Evolutionary conservation across 1,284 basidiomycete species (phyloP), one percentile per base, ranked within the genome.

Genomic region (Heliocybe sulcata): DNA sequence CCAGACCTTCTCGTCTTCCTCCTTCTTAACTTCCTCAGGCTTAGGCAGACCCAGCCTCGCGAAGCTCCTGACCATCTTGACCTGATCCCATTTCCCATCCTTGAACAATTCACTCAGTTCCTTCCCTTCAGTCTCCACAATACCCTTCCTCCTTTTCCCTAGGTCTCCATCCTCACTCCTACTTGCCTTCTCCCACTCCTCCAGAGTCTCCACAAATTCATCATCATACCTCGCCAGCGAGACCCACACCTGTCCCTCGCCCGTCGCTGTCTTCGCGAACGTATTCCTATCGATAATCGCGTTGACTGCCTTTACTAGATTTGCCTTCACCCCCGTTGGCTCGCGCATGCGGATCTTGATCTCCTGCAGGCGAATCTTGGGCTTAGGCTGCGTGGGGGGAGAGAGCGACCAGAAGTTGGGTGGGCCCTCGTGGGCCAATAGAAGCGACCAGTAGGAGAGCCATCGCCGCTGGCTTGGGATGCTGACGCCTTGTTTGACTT

Each of bases 211-310:
- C 2, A 90, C 79, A 22, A 91, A 74, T 1, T 68, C 72, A 57
- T 92, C 89, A 58, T 85, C 81, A 62, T 92, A 92, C 56, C 88
- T 73, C 16, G 87, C 85, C n/a, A 92, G 70, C 16, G 85, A 88
- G 4, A 77, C 82, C 88, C 89, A 92, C 2, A 90, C 73, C 42
- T 77, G 77, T 23, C 76, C 75, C 42, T 67, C 51, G 59, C 59
- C 27, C 49, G 53, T 53, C 54, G 57, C 54, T 59, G 25, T 57
- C 53, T 26, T 59, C 64, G 51, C 23, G 54, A 23, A 29, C 53
- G 48, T 10, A 58, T 54, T 55, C 62, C 61, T 9, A 55, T 81
- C 76, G 23, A 85, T 71, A 1, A 86, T 58, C 27, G 69, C 66
- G 58, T 79, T 85, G 45, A 82, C 81, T 9, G 79, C 80, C 53